A percentile compares a stretch with the other conserved stretches of the same genome.
phyloP scores from a whole-genome alignment of 75 land plant genomes.

The Chamaecyparis obtusa region DNA sequence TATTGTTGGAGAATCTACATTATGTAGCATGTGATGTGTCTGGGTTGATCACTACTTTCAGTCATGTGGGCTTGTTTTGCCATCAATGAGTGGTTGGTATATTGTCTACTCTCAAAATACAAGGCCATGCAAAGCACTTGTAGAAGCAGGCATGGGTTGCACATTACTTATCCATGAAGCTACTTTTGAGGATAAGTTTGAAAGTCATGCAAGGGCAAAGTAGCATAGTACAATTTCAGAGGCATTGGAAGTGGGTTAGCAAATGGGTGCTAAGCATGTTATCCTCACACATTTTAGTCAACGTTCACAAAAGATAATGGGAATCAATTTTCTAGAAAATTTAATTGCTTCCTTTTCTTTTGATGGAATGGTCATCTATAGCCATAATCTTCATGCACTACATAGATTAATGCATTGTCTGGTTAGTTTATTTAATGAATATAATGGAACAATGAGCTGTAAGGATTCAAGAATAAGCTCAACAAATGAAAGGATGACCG shows the following conservation, averaged over 20 bases:
- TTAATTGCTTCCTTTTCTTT: conserved; percentile 19
- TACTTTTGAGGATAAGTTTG: conserved; percentile 29
- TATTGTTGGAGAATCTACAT: conserved; percentile 21
- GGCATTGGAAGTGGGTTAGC: conserved; percentile 26
- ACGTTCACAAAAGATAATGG: conserved; percentile 33
- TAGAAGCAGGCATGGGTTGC: conserved; percentile 33
- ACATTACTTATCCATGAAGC: conserved; percentile 37
- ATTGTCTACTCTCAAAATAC: conserved; percentile 37
- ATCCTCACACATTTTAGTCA: conserved; percentile 39
- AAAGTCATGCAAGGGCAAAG: conserved; percentile 23
- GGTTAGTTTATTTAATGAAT: conserved; percentile 9
- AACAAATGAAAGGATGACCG: background rate
- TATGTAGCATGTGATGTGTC: conserved; percentile 15
- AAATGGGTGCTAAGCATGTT: conserved; percentile 28
- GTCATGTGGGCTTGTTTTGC: conserved; percentile 28
- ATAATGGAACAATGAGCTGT: background rate
- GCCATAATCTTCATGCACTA: conserved; percentile 4
- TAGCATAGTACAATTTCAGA: conserved; percentile 29
- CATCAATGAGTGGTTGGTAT: conserved; percentile 21
- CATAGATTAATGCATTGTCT: background rate
- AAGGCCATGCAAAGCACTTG: conserved; percentile 23
- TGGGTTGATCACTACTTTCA: conserved; percentile 30
- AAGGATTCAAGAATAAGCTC: background rate
- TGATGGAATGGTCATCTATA: conserved; percentile 30
- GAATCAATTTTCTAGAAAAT: conserved; percentile 13